Percentiles rank a stretch among this genome's conserved stretches.
phyloP scores from a whole-genome alignment of 495 filamentous ascomycete species.

The Penicillium salamii region DNA sequence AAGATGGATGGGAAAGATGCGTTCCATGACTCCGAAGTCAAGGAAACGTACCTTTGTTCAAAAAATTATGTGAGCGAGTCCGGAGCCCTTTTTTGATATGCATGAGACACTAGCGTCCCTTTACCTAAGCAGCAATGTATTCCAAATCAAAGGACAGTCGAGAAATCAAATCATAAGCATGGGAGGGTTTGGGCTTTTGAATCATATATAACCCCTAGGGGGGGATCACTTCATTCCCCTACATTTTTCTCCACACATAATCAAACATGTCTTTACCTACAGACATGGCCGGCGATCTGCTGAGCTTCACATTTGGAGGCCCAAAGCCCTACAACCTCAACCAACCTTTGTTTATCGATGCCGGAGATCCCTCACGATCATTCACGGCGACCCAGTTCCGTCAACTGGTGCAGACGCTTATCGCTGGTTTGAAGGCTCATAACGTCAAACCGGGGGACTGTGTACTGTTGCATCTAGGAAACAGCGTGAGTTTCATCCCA shows the following conservation, averaged over 20 bases:
- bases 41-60: no score
- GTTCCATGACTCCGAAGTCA: no score
- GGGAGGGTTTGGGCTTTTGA: neutral
- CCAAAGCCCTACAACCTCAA: constrained; percentile 33
- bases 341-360: constrained; percentile 55
- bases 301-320: constrained; percentile 40
- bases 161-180: neutral
- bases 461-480: constrained; percentile 61
- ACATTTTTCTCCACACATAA: no score
- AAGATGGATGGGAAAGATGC: no score
- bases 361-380: constrained; percentile 50
- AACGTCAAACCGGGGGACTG: constrained; percentile 55
- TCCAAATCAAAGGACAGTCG: constrained; percentile 5
- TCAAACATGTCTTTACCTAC: constrained; percentile 5
- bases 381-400: constrained; percentile 52
- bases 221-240: neutral
- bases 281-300: constrained; percentile 25
- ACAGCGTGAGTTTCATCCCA: constrained; percentile 58
- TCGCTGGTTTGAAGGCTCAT: constrained; percentile 53
- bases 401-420: constrained; percentile 47
- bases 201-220: constrained; percentile 1
- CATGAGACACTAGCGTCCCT: neutral
- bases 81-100: no score
- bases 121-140: constrained; percentile 15
- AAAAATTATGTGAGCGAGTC: no score